Evolutionary conservation across 2,329 filamentous ascomycete genomes (phyloP).

Genomic region (Botrytis fragariae): DNA sequence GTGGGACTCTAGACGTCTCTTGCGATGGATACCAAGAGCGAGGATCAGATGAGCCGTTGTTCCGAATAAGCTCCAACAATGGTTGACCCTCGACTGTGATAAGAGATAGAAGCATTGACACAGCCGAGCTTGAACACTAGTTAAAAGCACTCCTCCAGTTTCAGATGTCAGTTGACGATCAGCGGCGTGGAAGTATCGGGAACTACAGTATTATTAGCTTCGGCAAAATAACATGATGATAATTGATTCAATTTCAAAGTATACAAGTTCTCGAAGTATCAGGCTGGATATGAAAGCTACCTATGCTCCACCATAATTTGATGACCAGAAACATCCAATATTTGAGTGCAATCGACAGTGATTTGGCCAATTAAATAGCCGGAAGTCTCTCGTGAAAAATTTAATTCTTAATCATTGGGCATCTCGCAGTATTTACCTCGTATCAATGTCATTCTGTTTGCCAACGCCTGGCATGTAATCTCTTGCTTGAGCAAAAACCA

Average conservation of each 20-base stretch:
- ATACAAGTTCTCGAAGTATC: background rate
- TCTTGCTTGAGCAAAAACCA: slow-evolving; percentile 51
- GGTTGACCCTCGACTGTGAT: slow-evolving; percentile 39
- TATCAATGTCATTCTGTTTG: slow-evolving; percentile 19
- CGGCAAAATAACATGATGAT: slow-evolving; percentile 22
- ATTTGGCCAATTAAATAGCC: background rate
- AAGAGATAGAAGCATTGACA: slow-evolving; percentile 40
- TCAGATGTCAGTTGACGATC: slow-evolving; percentile 39
- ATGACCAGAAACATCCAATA: background rate
- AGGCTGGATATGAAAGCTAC: background rate
- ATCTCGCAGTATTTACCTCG: slow-evolving; percentile 17
- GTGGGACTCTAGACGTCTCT: slow-evolving; percentile 25
- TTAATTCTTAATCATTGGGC: background rate
- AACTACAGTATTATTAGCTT: slow-evolving; percentile 26
- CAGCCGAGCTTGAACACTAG: slow-evolving; percentile 43
- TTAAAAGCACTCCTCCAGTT: slow-evolving; percentile 38
- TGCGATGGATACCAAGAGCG: slow-evolving; percentile 38
- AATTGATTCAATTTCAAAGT: background rate
- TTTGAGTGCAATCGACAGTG: background rate
- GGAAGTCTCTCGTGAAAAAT: background rate
- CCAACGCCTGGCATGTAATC: slow-evolving; percentile 38
- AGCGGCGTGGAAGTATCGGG: slow-evolving; percentile 33
- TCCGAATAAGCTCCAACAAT: slow-evolving; percentile 40
- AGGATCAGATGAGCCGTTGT: slow-evolving; percentile 39
- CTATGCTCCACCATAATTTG: background rate